Conservation (phyloP, 1,139 yeast species). For the Kodamaea suecica region DNA sequence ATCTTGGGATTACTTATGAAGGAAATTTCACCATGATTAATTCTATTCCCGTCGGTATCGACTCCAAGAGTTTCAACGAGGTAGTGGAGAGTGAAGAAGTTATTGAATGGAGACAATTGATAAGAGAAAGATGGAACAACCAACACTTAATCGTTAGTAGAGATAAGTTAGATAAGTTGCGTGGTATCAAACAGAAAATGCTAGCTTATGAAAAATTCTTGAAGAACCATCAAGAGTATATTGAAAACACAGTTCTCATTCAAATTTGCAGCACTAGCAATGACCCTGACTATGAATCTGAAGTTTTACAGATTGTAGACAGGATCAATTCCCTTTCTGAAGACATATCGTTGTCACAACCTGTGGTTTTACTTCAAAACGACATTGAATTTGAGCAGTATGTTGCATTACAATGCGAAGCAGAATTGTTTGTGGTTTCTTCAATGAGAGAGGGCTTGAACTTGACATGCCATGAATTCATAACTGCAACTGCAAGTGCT, state of each 20-base stretch:
- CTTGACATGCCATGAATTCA: slow-evolving; percentile 90
- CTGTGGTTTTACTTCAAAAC: slow-evolving; percentile 83
- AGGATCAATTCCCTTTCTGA: slow-evolving; percentile 76
- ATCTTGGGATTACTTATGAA: slow-evolving; percentile 67
- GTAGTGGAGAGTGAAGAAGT: slow-evolving; percentile 53
- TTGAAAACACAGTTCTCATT: slow-evolving; percentile 69
- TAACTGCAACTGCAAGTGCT: slow-evolving; percentile 74
- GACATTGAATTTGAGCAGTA: slow-evolving; percentile 89
- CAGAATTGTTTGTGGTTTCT: slow-evolving; percentile 82
- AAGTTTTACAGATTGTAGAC: slow-evolving; percentile 73
- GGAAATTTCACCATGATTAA: slow-evolving; percentile 67
- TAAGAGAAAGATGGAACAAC: slow-evolving; percentile 74
- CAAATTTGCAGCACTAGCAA: slow-evolving; percentile 70
- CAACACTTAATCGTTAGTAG: slow-evolving; percentile 77
- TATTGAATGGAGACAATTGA: slow-evolving; percentile 62
- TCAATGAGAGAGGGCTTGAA: slow-evolving; percentile 97
- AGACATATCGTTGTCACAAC: slow-evolving; percentile 74
- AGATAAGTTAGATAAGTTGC: slow-evolving; percentile 81
- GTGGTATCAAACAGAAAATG: slow-evolving; percentile 87
- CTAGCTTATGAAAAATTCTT: slow-evolving; percentile 83
- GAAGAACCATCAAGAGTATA: slow-evolving; percentile 63
- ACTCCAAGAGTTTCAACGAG: slow-evolving; percentile 57
- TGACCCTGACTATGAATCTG: slow-evolving; percentile 63
- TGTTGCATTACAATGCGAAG: slow-evolving; percentile 79
- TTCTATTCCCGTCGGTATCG: slow-evolving; percentile 84